Conservation (phyloP, 1,284 basidiomycete species). For the Ganoderma lucidum region DNA sequence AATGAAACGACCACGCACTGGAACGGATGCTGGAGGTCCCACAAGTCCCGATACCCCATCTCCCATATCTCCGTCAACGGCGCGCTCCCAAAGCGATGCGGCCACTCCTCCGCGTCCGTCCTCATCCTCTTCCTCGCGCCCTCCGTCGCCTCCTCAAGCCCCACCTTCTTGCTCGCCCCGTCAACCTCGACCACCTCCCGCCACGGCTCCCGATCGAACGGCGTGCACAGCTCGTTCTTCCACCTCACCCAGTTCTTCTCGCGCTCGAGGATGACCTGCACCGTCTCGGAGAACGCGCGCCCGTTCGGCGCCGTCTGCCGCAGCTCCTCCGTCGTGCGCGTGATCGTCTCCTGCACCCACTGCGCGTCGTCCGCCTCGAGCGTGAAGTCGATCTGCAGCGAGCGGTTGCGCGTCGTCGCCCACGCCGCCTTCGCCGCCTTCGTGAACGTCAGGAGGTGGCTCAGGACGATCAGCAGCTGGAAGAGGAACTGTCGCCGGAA, state of each 20-base stretch:
- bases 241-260: conserved; percentile 89
- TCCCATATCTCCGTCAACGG: conserved; percentile 82
- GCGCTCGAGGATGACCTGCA: conserved; percentile 72
- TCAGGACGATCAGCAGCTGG: conserved; percentile 84
- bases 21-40: conserved; percentile 69
- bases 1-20: conserved; percentile 55
- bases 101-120: conserved; percentile 64
- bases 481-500: conserved; percentile 93
- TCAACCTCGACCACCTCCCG: conserved; percentile 52
- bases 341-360: conserved; percentile 77
- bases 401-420: conserved; percentile 69
- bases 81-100: conserved; percentile 67
- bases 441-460: conserved; percentile 83
- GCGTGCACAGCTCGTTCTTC: conserved; percentile 81
- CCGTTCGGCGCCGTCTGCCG: conserved; percentile 79
- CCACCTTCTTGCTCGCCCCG: conserved; percentile 50
- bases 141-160: conserved; percentile 69
- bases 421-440: conserved; percentile 70
- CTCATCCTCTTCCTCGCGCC: conserved; percentile 58
- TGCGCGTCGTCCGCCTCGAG: conserved; percentile 69
- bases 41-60: conserved; percentile 73
- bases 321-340: conserved; percentile 73
- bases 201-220: conserved; percentile 79
- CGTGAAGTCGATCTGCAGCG: conserved; percentile 82
- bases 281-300: conserved; percentile 76